Evolutionary conservation across 2,329 filamentous ascomycete genomes (phyloP), one percentile per base, ranked within the genome.

Genomic region (Ceratocystis ficicola): DNA sequence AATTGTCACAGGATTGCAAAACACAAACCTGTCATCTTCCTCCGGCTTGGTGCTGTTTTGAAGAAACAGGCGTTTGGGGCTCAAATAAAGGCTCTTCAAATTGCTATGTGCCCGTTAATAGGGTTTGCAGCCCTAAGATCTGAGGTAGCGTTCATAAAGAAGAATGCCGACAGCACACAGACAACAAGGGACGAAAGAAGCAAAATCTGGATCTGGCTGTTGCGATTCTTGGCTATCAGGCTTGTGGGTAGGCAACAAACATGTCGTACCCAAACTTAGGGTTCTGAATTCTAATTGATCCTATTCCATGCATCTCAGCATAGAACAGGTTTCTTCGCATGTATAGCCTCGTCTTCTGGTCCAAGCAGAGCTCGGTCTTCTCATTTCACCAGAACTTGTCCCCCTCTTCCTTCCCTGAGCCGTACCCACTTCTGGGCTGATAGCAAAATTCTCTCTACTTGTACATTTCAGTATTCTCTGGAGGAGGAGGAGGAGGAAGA

Each of bases 391-490:
- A 52, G 20, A 50, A 10, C 8, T 10, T 28, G 10, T 52, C 20
- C 48, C 15, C 48, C 20, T 25, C 55, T 36, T 59, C 30, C 28
- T 59, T 59, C 10, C 28, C 17, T n/a, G 30, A 10, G 55, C 7
- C 28, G 55, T 59, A 59, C 20, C 55, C 55, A 59, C 55, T 59
- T 36, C 55, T 59, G 55, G 55, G 25, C 55, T 36, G 55, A 59
- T 59, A 36, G 36, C 55, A 20, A 32, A 59, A 30, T 59, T 32
- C 25, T 59, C 22, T 20, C 6, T 20, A 8, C 28, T 59, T 59
- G 55, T 59, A 59, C 55, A 36, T 59, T 59, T 59, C 22, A n/a
- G 30, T 32, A 25, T 59, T 59, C 15, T 52, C 30, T 32, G 10
- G 32, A 36, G 32, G 32, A 36, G 7, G 32, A 36, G 32, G 36